Evolutionary conservation across 371 early-diverging fungal species (phyloP).

Genomic region (Rhizopus delemar): DNA sequence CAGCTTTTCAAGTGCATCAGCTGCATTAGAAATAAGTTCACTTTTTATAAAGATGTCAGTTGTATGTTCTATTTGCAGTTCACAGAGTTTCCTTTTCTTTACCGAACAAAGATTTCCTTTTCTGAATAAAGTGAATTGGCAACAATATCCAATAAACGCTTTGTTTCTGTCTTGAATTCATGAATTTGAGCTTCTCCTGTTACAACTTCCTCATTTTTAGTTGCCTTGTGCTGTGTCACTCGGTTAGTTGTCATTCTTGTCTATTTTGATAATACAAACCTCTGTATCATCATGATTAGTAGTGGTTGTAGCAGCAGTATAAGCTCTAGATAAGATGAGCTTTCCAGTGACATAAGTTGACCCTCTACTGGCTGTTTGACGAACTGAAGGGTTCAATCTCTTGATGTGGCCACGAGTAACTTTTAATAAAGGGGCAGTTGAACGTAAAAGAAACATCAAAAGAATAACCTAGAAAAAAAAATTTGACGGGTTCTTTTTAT

Average conservation of each 20-base stretch:
- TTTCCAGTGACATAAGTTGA: slow-evolving; percentile 1
- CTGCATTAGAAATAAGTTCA: slow-evolving; percentile 96
- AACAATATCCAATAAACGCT: slow-evolving; percentile 81
- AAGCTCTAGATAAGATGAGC: neutral
- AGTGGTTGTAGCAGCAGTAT: slow-evolving; percentile 1
- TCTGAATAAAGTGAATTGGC: slow-evolving; percentile 88
- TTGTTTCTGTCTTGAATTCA: slow-evolving; percentile 85
- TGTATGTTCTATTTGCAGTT: neutral
- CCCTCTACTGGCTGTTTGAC: neutral
- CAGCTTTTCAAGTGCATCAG: slow-evolving; percentile 98
- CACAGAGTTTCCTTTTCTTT: slow-evolving; percentile 17
- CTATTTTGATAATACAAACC: neutral
- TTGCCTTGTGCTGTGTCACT: slow-evolving; percentile 1
- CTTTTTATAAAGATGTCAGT: slow-evolving; percentile 45
- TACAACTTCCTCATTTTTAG: slow-evolving; percentile 29
- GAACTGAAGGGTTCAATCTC: neutral
- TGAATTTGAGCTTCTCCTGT: slow-evolving; percentile 52
- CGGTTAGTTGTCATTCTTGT: neutral
- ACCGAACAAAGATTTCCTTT: slow-evolving; percentile 82
- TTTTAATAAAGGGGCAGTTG: slow-evolving; percentile 1
- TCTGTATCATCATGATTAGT: neutral
- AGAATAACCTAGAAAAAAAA: slow-evolving; percentile 1
- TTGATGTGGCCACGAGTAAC: neutral
- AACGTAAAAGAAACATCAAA: slow-evolving; percentile 2
- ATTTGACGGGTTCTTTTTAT: neutral